Conservation (phyloP, 768 basidiomycete genomes). For the Dacryopinax primogenitus region DNA sequence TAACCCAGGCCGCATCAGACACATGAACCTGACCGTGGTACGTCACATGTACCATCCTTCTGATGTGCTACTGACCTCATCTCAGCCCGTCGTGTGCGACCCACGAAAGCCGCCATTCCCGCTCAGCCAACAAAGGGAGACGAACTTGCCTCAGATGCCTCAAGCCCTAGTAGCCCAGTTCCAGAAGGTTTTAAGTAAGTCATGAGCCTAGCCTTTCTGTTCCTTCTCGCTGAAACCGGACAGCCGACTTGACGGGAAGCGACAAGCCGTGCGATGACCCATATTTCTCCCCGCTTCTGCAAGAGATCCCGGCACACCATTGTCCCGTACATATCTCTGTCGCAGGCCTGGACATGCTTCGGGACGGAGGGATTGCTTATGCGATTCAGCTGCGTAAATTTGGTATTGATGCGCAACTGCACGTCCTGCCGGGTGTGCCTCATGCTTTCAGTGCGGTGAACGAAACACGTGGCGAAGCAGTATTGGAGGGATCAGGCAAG, state of each 20-base stretch:
- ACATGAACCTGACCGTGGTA: background rate
- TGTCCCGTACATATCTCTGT: background rate
- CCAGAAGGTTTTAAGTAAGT: background rate
- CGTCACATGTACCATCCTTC: background rate
- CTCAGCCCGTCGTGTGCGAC: background rate
- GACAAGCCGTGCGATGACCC: background rate
- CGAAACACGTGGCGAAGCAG: background rate
- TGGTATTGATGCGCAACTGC: background rate
- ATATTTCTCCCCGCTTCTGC: background rate
- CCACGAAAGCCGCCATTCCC: background rate
- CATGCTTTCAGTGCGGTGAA: background rate
- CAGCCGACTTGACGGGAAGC: background rate
- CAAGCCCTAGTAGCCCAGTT: background rate
- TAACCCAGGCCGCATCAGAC: background rate
- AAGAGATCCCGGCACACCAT: background rate
- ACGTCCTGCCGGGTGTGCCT: background rate
- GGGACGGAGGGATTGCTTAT: background rate
- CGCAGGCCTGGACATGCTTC: background rate
- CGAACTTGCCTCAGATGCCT: background rate
- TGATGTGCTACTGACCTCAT: background rate
- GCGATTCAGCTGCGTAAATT: background rate
- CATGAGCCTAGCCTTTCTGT: background rate
- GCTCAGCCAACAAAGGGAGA: background rate
- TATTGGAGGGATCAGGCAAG: slow-evolving; percentile 3
- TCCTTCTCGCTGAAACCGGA: background rate